Conservation (phyloP, 306 rosid species). For the Vachellia collinsii region DNA sequence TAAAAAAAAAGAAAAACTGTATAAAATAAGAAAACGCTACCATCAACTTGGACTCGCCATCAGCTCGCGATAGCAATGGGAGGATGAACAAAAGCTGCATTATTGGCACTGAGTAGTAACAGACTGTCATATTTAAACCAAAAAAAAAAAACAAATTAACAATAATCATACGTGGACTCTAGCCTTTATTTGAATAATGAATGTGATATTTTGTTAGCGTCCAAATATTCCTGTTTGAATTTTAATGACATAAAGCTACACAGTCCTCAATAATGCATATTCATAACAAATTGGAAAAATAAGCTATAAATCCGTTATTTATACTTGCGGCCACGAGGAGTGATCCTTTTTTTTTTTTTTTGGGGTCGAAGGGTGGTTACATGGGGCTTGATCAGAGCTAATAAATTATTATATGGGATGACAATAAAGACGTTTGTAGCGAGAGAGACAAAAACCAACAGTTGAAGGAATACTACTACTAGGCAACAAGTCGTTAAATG, state of each 20-base stretch:
- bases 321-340: no score
- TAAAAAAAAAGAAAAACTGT: no score
- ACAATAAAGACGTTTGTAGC: no score
- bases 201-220: background rate
- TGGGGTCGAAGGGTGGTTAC: no score
- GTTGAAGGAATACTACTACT: no score
- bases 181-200: background rate
- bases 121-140: background rate
- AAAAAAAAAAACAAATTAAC: background rate
- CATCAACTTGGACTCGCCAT: background rate
- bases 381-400: background rate
- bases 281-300: no score
- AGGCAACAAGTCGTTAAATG: no score
- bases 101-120: background rate
- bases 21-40: background rate
- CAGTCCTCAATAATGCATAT: background rate
- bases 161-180: background rate
- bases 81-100: background rate
- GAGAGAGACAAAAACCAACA: background rate
- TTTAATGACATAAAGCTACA: background rate
- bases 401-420: background rate
- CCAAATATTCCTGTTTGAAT: background rate
- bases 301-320: no score
- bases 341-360: no score
- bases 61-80: background rate